Percentiles rank a stretch among this genome's conserved stretches.
These are phyloP conservation scores for Crithidia expoeki DNA, from an alignment of 208 protist species.

Conservation along the genomic window DNA sequence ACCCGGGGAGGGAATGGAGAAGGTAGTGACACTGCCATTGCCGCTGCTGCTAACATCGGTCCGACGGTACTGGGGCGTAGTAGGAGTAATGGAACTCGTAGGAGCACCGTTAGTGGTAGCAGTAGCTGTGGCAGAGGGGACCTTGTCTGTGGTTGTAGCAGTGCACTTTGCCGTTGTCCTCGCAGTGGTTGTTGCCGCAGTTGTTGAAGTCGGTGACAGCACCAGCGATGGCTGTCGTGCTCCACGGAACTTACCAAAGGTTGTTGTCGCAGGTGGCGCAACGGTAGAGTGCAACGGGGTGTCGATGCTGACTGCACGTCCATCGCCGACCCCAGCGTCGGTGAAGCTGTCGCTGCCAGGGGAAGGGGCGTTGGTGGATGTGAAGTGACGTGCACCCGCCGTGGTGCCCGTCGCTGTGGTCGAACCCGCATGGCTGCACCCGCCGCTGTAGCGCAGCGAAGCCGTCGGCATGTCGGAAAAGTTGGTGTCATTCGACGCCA, in stretches of 20 bases:
- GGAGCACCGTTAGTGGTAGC: neutral
- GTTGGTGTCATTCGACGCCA: constrained; percentile 5
- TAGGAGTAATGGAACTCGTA: neutral
- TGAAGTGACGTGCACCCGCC: neutral
- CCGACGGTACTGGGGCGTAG: neutral
- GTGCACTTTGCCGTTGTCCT: neutral
- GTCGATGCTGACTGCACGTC: neutral
- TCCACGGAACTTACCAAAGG: neutral
- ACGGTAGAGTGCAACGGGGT: constrained; percentile 11
- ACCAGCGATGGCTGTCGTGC: constrained; percentile 11
- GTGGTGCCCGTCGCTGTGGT: neutral
- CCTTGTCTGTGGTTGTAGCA: neutral
- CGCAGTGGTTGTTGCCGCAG: neutral
- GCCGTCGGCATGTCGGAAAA: neutral
- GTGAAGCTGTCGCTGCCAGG: constrained; percentile 4
- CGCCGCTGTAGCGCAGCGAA: neutral
- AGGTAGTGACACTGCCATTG: neutral
- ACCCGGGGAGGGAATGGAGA: neutral
- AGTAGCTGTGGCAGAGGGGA: neutral
- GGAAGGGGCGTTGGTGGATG: neutral
- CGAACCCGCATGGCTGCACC: neutral
- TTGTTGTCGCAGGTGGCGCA: neutral
- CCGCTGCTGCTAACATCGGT: neutral
- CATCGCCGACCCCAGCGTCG: neutral
- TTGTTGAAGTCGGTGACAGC: constrained; percentile 2